These are phyloP conservation scores for Selenicereus undatus DNA, from an alignment of 148 eudicot species.

Conservation along the genomic window DNA sequence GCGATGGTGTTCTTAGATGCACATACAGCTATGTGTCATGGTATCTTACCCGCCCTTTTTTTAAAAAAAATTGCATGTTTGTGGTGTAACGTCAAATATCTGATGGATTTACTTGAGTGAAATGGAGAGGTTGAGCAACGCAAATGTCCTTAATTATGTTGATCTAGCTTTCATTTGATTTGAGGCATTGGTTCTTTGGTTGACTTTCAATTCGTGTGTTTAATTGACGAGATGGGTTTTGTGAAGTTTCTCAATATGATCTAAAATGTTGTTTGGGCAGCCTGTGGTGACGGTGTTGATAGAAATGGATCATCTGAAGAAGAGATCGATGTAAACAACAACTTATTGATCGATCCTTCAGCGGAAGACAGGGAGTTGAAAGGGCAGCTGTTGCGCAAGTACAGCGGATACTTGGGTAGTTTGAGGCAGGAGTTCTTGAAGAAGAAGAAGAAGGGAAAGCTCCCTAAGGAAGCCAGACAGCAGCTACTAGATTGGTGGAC, in stretches of 20 bases:
- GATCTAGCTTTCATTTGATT: too few species aligned
- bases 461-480: slow-evolving; percentile 91
- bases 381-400: slow-evolving; percentile 82
- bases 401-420: slow-evolving; percentile 82
- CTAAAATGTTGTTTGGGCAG: slow-evolving; percentile 29
- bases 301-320: slow-evolving; percentile 68
- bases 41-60: too few species aligned
- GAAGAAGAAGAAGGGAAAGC: slow-evolving; percentile 94
- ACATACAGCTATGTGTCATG: too few species aligned
- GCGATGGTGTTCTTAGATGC: too few species aligned
- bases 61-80: too few species aligned
- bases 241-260: not conserved
- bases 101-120: too few species aligned
- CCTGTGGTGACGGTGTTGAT: slow-evolving; percentile 50
- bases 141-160: too few species aligned
- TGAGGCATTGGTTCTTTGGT: too few species aligned
- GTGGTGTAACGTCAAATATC: too few species aligned
- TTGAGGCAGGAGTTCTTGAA: slow-evolving; percentile 89
- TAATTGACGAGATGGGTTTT: too few species aligned
- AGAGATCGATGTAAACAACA: slow-evolving; percentile 63
- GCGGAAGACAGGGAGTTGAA: slow-evolving; percentile 85
- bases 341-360: slow-evolving; percentile 59
- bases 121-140: too few species aligned
- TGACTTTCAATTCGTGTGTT: too few species aligned
- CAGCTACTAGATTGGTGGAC: slow-evolving; percentile 95